Evolutionary conservation across 768 basidiomycete genomes (phyloP).

Genomic region (Trametopsis cervina): DNA sequence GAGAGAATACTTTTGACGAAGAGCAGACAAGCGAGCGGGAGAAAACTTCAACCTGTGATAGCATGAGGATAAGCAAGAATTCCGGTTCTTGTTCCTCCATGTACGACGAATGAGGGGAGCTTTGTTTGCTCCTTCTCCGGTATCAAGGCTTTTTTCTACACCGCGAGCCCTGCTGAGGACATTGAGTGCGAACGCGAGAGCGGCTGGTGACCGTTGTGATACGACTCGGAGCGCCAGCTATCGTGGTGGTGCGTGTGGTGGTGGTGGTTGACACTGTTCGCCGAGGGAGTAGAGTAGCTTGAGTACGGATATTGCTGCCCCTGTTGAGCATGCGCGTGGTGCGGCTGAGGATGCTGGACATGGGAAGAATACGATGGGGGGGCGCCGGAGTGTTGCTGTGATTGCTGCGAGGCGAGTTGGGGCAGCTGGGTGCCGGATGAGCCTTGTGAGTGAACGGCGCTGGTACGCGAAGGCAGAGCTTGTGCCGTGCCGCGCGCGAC

Average conservation of each 20-base stretch:
- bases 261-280: neutral
- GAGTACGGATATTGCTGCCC: neutral
- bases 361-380: neutral
- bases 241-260: neutral
- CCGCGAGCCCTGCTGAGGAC: neutral
- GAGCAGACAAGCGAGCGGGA: too few relatives aligned
- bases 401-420: neutral
- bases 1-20: too few relatives aligned
- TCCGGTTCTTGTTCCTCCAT: too few relatives aligned
- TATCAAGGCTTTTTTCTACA: neutral
- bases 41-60: too few relatives aligned
- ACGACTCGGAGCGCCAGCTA: neutral
- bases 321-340: slow-evolving; percentile 1
- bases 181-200: neutral
- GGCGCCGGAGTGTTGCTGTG: neutral
- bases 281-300: slow-evolving; percentile 1
- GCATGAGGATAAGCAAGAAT: too few relatives aligned
- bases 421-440: neutral
- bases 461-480: neutral
- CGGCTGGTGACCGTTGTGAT: neutral
- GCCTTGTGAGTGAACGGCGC: neutral
- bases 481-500: neutral
- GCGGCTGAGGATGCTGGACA: neutral
- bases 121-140: neutral
- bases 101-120: too few relatives aligned